Evolutionary conservation across 495 filamentous ascomycete species (phyloP), one percentile per base, ranked within the genome.

Genomic region (Rostrohypoxylon terebratum): DNA sequence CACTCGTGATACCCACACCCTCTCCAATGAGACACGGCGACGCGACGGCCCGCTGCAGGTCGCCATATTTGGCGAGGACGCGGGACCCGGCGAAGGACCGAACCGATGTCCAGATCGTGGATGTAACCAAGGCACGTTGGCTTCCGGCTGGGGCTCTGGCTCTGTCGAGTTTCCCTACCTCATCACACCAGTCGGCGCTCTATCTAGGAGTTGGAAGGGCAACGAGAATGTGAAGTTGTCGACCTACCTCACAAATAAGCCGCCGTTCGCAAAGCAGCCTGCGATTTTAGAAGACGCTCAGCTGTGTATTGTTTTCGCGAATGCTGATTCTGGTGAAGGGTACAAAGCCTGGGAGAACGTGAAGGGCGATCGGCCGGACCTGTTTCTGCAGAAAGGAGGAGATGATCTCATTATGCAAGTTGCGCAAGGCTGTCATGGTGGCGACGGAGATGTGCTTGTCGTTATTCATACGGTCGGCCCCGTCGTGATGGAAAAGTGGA

Each of bases 401-500:
- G 92, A 96, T 62, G 78, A 86, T 6, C 84, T 98, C 8, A 87
- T 98, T 44, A 77, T 89, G 25, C 78, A 86, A 7, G 93, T 97
- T 2, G 92, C 93, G 0, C 77, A 83, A 9, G 83, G 85, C 47
- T 99, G 96, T 73, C 89, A 90, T 33, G 80, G 81, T 20, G 90
- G 89, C 28, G 81, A 83, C 28, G 90, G 91, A 16, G 86, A 86
- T 42, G 92, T 92, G 9, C 83, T 98, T 13, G 93, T 98, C 1
- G 87, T 98, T 21, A 83, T 98, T n/a, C 96, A 99, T 78, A 85
- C 96, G 2, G 92, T 98, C 21, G 96, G 96, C 0, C 94, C 96
- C 0, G 93, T 97, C 4, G 79, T 94, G 10, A 76, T 98, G 66
- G 96, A 98, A 71, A 81, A 87, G 23, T 99, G 93, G 92, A 90